Conservation (phyloP, 2,329 filamentous ascomycete species). For the Fusarium denticulatum region DNA sequence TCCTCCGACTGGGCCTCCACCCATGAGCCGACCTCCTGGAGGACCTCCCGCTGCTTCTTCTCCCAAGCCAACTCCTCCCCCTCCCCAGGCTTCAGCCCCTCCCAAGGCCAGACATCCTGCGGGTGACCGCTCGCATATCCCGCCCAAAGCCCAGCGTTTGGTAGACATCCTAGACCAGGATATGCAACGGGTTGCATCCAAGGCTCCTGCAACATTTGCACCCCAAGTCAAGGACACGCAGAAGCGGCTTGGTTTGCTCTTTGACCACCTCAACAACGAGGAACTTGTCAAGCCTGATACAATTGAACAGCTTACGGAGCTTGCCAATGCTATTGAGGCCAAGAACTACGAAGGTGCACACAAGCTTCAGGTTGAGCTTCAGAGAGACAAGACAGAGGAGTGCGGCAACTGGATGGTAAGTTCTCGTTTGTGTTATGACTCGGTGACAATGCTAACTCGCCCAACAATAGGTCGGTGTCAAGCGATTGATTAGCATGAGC, state of each 20-base stretch:
- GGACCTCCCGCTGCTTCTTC: conserved; percentile 44
- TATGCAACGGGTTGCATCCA: conserved; percentile 86
- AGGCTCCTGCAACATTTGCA: conserved; percentile 87
- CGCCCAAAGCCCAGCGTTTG: conserved; percentile 76
- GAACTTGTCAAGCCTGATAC: conserved; percentile 87
- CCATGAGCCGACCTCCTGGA: conserved; percentile 48
- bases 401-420: conserved; percentile 90
- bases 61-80: conserved; percentile 54
- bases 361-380: conserved; percentile 77
- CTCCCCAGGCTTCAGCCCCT: conserved; percentile 57
- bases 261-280: conserved; percentile 96
- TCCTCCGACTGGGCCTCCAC: conserved; percentile 49
- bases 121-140: conserved; percentile 91
- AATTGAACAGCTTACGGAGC: conserved; percentile 70
- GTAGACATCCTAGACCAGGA: conserved; percentile 84
- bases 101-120: conserved; percentile 76
- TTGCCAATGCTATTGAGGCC: conserved; percentile 72
- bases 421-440: not conserved
- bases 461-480: conserved; percentile 72
- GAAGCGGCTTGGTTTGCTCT: conserved; percentile 91
- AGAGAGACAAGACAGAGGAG: conserved; percentile 80
- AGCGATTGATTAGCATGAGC: conserved; percentile 82
- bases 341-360: conserved; percentile 76
- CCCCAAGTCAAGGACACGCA: conserved; percentile 93
- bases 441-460: conserved; percentile 52